phyloP scores from a whole-genome alignment of 1,139 yeast species.

The Geotrichum reessii region DNA sequence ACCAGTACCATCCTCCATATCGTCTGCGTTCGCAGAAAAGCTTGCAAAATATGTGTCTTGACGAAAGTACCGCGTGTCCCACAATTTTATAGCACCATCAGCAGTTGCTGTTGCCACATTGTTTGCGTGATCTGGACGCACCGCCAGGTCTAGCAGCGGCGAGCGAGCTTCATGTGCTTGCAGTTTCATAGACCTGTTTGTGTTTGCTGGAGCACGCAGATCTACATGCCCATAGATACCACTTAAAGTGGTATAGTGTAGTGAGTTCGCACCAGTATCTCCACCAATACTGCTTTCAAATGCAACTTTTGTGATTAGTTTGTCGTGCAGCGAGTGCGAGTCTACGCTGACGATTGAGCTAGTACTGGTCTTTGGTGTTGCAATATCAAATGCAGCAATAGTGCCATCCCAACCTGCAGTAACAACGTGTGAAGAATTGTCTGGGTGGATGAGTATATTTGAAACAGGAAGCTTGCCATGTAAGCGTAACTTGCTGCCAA shows the following conservation, averaged over 20 bases:
- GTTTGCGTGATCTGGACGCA: background rate
- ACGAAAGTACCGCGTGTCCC: slow-evolving; percentile 49
- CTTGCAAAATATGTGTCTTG: background rate
- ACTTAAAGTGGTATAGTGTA: background rate
- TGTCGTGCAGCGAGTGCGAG: background rate
- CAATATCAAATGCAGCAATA: slow-evolving; percentile 2
- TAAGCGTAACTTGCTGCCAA: slow-evolving; percentile 4
- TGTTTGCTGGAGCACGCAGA: background rate
- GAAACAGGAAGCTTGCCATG: slow-evolving; percentile 4
- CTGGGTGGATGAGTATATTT: background rate
- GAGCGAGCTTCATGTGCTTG: background rate
- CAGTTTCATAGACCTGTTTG: background rate
- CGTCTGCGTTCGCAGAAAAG: background rate
- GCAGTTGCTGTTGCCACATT: slow-evolving; percentile 80
- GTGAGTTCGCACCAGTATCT: background rate
- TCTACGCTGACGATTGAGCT: background rate
- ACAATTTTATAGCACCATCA: slow-evolving; percentile 70
- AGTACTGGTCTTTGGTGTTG: background rate
- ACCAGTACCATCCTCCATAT: background rate
- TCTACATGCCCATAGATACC: background rate
- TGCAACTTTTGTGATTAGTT: background rate
- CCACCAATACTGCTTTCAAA: background rate
- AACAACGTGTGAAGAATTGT: background rate
- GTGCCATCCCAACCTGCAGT: slow-evolving; percentile 11
- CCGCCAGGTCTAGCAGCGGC: background rate